Evolutionary conservation across 2,329 filamentous ascomycete species (phyloP).

Genomic region (Ophiostoma sp.): DNA sequence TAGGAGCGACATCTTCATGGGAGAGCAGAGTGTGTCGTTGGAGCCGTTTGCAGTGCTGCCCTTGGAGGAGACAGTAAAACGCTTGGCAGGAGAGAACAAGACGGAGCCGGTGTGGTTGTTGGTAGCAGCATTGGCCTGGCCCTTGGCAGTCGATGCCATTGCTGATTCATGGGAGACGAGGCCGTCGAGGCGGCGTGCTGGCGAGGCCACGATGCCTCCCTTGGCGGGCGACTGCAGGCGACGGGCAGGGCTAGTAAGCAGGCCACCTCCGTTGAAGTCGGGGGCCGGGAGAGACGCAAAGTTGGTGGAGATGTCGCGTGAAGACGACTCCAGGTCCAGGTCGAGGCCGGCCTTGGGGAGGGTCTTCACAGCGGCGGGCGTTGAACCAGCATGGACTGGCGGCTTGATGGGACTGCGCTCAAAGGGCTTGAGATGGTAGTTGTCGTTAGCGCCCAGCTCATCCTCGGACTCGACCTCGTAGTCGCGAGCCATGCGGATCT

Average conservation of each 20-base stretch:
- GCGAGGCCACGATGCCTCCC: slow-evolving; percentile 49
- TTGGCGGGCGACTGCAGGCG: slow-evolving; percentile 50
- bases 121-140: neutral
- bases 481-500: slow-evolving; percentile 43
- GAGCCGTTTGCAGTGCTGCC: slow-evolving; percentile 32
- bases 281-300: slow-evolving; percentile 27
- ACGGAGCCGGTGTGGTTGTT: slow-evolving; percentile 31
- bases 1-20: slow-evolving; percentile 45
- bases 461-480: slow-evolving; percentile 52
- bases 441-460: slow-evolving; percentile 51
- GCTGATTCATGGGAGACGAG: slow-evolving; percentile 26
- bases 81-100: slow-evolving; percentile 49
- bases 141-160: slow-evolving; percentile 25
- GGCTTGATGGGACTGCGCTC: slow-evolving; percentile 54
- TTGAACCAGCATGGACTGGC: slow-evolving; percentile 34
- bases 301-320: slow-evolving; percentile 30
- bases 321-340: slow-evolving; percentile 12
- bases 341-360: slow-evolving; percentile 20
- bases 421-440: slow-evolving; percentile 48
- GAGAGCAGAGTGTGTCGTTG: slow-evolving; percentile 33
- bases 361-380: slow-evolving; percentile 25
- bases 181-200: slow-evolving; percentile 50
- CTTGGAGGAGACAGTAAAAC: slow-evolving; percentile 44
- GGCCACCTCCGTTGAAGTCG: slow-evolving; percentile 35
- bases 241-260: slow-evolving; percentile 53